A percentile compares a stretch with the other conserved stretches of the same genome.
phyloP scores from a whole-genome alignment of 805 yeast genomes.

The Danielozyma ontarioensis region DNA sequence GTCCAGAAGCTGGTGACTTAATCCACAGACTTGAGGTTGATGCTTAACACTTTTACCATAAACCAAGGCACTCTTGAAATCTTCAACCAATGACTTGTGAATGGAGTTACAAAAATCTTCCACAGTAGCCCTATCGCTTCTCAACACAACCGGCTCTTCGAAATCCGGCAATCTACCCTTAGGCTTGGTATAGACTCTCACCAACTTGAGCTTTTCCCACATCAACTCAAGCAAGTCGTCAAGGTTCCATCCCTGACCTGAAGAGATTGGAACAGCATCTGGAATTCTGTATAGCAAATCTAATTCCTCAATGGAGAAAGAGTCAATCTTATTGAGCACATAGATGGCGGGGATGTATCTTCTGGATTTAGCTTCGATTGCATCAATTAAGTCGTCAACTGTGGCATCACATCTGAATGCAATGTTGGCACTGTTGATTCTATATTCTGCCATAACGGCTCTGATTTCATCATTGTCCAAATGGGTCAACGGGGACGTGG shows the following conservation, averaged over 20 bases:
- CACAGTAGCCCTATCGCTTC: conserved; percentile 76
- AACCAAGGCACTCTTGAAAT: conserved; percentile 89
- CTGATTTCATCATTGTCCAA: conserved; percentile 88
- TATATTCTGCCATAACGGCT: conserved; percentile 95
- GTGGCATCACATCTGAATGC: conserved; percentile 97
- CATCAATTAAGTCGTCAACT: conserved; percentile 93
- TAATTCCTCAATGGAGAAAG: conserved; percentile 89
- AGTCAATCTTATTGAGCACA: conserved; percentile 92
- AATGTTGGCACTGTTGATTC: conserved; percentile 92
- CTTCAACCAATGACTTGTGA: conserved; percentile 90
- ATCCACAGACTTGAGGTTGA: conserved; percentile 95
- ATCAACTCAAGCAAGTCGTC: conserved; percentile 90
- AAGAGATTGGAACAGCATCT: conserved; percentile 93
- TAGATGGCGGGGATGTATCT: conserved; percentile 94
- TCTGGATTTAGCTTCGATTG: conserved; percentile 84
- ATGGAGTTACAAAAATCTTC: conserved; percentile 96
- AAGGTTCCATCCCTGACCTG: conserved; percentile 94
- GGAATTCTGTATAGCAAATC: conserved; percentile 90
- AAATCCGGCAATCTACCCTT: conserved; percentile 94
- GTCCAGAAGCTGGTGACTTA: conserved; percentile 77
- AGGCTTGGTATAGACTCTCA: conserved; percentile 95
- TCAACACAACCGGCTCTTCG: conserved; percentile 87
- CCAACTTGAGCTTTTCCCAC: conserved; percentile 92
- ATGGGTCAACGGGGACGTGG: conserved; percentile 88
- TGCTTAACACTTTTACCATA: conserved; percentile 94